A percentile compares a stretch with the other conserved stretches of the same genome.
Evolutionary conservation across 2,329 filamentous ascomycete species (phyloP).

Genomic region (Tolypocladium tundrense): DNA sequence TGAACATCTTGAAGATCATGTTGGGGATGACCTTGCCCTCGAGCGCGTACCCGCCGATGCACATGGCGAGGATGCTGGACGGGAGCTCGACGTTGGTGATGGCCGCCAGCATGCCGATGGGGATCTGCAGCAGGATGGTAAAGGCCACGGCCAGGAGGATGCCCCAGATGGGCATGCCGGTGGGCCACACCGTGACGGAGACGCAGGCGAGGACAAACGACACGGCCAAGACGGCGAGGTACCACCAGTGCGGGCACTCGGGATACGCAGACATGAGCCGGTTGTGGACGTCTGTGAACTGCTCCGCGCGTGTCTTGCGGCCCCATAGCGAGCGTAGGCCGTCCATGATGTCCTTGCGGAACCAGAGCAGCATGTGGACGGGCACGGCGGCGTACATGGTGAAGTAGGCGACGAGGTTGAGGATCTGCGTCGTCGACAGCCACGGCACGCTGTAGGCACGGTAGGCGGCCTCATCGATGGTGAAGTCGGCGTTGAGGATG

Average conservation of each 20-base stretch:
- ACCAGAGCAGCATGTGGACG: slow-evolving; percentile 19
- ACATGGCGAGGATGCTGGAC: slow-evolving; percentile 56
- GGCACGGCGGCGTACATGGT: slow-evolving; percentile 17
- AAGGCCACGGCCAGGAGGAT: slow-evolving; percentile 40
- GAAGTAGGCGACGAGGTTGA: slow-evolving; percentile 21
- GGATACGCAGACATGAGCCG: slow-evolving; percentile 20
- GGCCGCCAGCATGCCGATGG: slow-evolving; percentile 45
- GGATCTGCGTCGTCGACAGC: slow-evolving; percentile 31
- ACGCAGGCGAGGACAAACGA: slow-evolving; percentile 31
- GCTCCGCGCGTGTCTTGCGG: slow-evolving; percentile 22
- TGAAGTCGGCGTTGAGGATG: slow-evolving; percentile 37
- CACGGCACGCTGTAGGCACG: slow-evolving; percentile 41
- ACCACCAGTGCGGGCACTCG: slow-evolving; percentile 46
- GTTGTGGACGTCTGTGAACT: slow-evolving; percentile 22
- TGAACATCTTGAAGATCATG: slow-evolving; percentile 64
- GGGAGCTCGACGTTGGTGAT: slow-evolving; percentile 47
- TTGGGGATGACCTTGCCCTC: slow-evolving; percentile 54
- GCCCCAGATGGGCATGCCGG: slow-evolving; percentile 39
- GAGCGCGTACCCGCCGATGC: slow-evolving; percentile 56
- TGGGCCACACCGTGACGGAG: slow-evolving; percentile 35
- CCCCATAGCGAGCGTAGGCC: slow-evolving; percentile 16
- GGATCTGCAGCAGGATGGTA: slow-evolving; percentile 40
- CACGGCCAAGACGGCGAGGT: slow-evolving; percentile 32
- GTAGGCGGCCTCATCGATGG: slow-evolving; percentile 42
- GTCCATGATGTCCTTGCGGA: slow-evolving; percentile 17